These are phyloP conservation scores for Malus orientalis DNA, from an alignment of 306 rosid genomes.

Conservation along the genomic window DNA sequence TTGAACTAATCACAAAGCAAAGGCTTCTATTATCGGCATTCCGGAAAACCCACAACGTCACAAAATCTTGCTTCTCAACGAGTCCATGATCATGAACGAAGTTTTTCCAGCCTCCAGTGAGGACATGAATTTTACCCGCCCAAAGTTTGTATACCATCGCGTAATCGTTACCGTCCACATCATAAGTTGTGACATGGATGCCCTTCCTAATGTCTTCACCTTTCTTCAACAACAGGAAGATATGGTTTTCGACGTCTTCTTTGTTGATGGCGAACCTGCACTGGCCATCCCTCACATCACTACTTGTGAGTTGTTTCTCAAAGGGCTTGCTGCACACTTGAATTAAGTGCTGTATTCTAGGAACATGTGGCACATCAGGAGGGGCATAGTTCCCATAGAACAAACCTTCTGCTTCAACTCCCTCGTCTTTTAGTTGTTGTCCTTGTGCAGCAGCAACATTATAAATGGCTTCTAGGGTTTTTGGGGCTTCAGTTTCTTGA, in stretches of 20 bases:
- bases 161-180: background rate
- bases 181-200: background rate
- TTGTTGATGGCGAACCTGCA: background rate
- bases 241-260: background rate
- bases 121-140: background rate
- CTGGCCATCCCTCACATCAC: background rate
- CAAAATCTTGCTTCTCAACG: background rate
- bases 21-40: background rate
- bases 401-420: background rate
- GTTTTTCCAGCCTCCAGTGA: background rate
- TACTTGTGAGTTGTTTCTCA: slow-evolving; percentile 5
- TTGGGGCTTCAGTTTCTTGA: background rate
- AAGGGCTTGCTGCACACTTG: slow-evolving; percentile 3
- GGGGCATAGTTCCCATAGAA: background rate
- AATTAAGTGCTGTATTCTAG: background rate
- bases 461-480: background rate
- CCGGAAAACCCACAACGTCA: slow-evolving; percentile 3
- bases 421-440: background rate
- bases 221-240: background rate
- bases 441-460: background rate
- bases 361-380: slow-evolving; percentile 1
- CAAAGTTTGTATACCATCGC: slow-evolving; percentile 1
- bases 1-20: background rate
- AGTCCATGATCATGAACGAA: background rate
- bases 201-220: background rate